These are phyloP conservation scores for Neltuma alba DNA, from an alignment of 306 rosid genomes.

Conservation along the genomic window DNA sequence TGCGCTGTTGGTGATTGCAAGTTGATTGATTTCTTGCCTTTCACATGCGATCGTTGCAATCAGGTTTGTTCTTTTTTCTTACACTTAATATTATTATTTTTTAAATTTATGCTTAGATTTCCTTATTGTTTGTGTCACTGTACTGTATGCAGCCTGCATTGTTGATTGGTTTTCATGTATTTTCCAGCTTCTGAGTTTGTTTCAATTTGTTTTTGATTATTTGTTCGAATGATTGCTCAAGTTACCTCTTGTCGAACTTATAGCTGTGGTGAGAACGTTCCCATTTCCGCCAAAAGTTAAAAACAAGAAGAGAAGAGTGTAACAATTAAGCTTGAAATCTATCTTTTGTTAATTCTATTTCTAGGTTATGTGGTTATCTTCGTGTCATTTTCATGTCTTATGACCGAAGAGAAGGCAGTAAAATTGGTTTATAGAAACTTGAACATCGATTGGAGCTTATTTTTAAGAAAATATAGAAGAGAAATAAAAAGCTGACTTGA, in stretches of 20 bases:
- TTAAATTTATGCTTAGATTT: not conserved
- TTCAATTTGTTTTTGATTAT: not conserved
- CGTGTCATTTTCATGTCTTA: not conserved
- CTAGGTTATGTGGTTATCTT: conserved; percentile 8
- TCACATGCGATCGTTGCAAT: conserved; percentile 85
- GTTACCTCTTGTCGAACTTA: not conserved
- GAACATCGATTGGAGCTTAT: not conserved
- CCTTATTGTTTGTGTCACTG: not conserved
- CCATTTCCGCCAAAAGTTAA: not conserved
- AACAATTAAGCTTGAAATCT: conserved; percentile 5
- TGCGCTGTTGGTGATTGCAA: conserved; percentile 73
- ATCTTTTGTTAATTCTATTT: not conserved
- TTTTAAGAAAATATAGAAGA: not conserved
- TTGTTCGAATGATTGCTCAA: not conserved
- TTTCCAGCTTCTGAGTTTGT: not conserved
- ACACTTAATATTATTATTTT: too few species aligned
- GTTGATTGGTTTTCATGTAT: not conserved
- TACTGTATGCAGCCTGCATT: not conserved
- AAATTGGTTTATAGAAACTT: not conserved
- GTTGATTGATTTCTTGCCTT: conserved; percentile 87
- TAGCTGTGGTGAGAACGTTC: not conserved
- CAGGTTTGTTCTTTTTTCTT: conserved; percentile 46
- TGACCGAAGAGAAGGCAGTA: not conserved
- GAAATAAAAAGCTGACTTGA: not conserved
- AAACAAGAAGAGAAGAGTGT: not conserved